phyloP scores from a whole-genome alignment of 176 grass and related monocot species.

The Stipa capillata region DNA sequence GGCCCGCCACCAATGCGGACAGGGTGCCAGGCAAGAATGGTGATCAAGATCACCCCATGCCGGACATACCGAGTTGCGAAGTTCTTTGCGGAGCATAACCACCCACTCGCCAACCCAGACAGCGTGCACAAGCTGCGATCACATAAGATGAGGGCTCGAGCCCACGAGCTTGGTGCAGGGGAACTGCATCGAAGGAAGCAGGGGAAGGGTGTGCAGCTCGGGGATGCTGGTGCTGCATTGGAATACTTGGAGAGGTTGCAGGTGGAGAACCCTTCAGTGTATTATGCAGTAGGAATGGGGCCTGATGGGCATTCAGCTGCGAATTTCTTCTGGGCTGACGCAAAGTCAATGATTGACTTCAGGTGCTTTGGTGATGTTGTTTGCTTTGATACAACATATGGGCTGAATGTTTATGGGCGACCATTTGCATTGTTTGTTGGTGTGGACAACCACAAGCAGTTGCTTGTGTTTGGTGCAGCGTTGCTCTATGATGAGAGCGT shows the following conservation, averaged over 20 bases:
- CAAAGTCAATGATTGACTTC: constrained; percentile 71
- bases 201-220: constrained; percentile 49
- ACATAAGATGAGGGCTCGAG: constrained; percentile 58
- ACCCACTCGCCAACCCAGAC: constrained; percentile 55
- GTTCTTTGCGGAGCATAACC: constrained; percentile 64
- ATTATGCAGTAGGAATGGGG: constrained; percentile 50
- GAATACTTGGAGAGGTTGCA: constrained; percentile 71
- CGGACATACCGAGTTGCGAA: constrained; percentile 53
- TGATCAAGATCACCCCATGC: constrained; percentile 75
- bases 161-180: constrained; percentile 44
- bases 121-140: constrained; percentile 61
- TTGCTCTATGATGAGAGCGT: constrained; percentile 65
- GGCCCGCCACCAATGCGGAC: constrained; percentile 62
- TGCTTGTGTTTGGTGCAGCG: constrained; percentile 66
- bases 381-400: constrained; percentile 79
- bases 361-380: constrained; percentile 80
- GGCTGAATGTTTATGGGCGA: constrained; percentile 55
- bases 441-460: constrained; percentile 58
- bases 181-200: constrained; percentile 56
- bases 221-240: constrained; percentile 56
- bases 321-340: constrained; percentile 92
- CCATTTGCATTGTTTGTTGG: constrained; percentile 71
- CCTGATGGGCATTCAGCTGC: constrained; percentile 40
- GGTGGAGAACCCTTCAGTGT: constrained; percentile 53
- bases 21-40: constrained; percentile 69